Base-by-base conservation (phyloP, 805 yeast species). In the Wickerhamiella shivajii region DNA sequence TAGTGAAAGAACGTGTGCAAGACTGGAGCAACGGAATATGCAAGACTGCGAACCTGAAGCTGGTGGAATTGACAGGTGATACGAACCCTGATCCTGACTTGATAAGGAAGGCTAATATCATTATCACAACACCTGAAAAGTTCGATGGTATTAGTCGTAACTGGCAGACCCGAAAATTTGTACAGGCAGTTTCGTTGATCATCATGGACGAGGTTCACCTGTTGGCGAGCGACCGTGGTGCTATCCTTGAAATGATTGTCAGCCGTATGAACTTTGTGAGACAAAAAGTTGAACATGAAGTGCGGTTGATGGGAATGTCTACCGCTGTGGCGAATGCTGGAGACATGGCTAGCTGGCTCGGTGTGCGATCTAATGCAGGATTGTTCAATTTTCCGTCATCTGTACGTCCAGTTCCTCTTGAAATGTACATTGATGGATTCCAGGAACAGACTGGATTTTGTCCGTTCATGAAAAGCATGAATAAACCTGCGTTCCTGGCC, bases 401-500 rank as follows among this genome's bases (percentile, higher is more conserved):
- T 9, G 87, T 79, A 7, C 70, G 92, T 39, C 92, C 92, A 0
- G 90, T 79, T 31, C 92, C 92, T 2, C 59, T 79, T 37, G 77
- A 79, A 46, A 79, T 79, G 87, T 79, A 75, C 45, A 79, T 79
- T 41, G 92, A 79, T 49, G 92, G 92, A 0, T 79, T 75, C 46
- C 85, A 84, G 1, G 90, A 78, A 42, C 75, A 77, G 41, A 62
- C 76, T 40, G 84, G 83, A 1, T 78, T 79, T 49, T 74, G 84
- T 45, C 83, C 87, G 1, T 60, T 80, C 47, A 79, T 79, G 94
- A 80, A 73, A 60, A 78, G 73, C 15, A 80, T 71, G 90, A 83
- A 74, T 63, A 83, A 67, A 47, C 95, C 96, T 1, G 87, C 93
- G 0, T 84, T 78, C 48, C 70, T 77, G 76, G 93, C 95, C 0